These are phyloP conservation scores for Fragaria nilgerrensis DNA, from an alignment of 306 rosid species.

Conservation along the genomic window DNA sequence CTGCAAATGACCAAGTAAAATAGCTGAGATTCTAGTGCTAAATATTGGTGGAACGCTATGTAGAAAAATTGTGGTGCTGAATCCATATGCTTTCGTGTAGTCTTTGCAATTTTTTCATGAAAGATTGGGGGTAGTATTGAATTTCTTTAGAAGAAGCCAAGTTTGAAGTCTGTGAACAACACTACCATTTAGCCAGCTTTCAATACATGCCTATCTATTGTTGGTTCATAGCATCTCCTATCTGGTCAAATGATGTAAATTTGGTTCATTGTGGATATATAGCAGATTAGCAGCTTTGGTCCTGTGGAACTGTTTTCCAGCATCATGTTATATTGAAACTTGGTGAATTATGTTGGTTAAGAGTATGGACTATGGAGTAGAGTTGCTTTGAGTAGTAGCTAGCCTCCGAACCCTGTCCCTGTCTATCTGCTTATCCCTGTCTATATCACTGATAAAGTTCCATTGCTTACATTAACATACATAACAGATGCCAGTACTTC, in stretches of 20 bases:
- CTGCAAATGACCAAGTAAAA: neutral
- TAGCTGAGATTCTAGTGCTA: neutral
- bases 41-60: neutral
- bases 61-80: neutral
- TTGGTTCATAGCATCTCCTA: neutral
- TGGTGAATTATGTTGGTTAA: neutral
- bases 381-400: neutral
- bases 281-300: neutral
- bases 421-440: neutral
- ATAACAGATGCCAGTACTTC: neutral
- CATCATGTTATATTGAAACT: neutral
- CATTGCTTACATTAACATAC: neutral
- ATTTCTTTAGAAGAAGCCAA: neutral
- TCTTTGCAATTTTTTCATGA: neutral
- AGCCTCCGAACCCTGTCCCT: neutral
- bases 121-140: neutral
- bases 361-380: neutral
- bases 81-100: neutral
- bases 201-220: neutral
- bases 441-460: neutral
- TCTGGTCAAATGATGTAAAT: neutral
- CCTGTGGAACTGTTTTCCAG: neutral
- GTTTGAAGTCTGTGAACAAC: neutral
- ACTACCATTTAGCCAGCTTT: neutral
- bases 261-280: neutral